Base-by-base conservation (phyloP, 169 alveolate species). In the Eimeria sp. region DNA sequence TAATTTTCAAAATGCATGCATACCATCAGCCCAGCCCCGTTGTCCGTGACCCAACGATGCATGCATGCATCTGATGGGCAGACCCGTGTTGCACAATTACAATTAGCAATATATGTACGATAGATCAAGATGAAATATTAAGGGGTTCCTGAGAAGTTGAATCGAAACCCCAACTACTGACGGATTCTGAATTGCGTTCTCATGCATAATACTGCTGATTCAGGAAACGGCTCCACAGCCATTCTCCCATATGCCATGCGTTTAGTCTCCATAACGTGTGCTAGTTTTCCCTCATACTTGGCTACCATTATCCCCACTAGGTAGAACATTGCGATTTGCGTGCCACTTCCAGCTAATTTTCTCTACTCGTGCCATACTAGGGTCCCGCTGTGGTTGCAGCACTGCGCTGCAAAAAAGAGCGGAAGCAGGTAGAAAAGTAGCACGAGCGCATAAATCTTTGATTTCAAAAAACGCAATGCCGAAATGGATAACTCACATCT, bases 61-160 rank as follows among this genome's bases (percentile, higher is more conserved):
- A n/a, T 78, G 88, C 88, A 78, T 78, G 88, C 88, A 78, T 78
- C 88, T 78, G 88, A n/a, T 78, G 88, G 65, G 88, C 88, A 45
- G 88, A 13, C 88, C 70, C 87, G 25, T 30, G 54, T 27, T 47
- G 6, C 65, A 47, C 65, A 78, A 45, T 9, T 78, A 47, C 65
- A n/a, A 4, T 22, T 25, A 18, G 40, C 40, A 45, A 22, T 13
- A 9, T 78, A 6, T 78, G 47, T n/a, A 13, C n/a, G 20, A 49
- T 78, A 78, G 45, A 25, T n/a, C n/a, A n/a, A 9, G 27, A n/a
- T n/a, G 67, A 25, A 78, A 14, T 10, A 78, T 78, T 49, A 11
- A 22, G 18, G 1, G 0, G 5, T 11, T 10, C 22, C 49, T 51
- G 16, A 27, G 88, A 3, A 13, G 5, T 6, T 40, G 16, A 22